phyloP scores from a whole-genome alignment of 345 rosid species.

The Populus simonii region DNA sequence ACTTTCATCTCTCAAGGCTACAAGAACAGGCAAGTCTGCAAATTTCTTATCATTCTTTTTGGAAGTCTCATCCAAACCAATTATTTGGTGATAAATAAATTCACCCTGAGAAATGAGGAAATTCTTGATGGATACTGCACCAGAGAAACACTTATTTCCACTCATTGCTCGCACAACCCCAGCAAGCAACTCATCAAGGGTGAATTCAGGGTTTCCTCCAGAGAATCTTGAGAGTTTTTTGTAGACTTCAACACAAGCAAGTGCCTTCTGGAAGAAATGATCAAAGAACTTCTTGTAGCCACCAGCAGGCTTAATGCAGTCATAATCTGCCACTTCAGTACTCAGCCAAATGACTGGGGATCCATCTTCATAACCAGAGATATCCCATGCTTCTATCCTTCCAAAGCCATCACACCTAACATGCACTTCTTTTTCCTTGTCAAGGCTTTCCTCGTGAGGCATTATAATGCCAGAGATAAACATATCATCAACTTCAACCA shows the following conservation, averaged over 20 bases:
- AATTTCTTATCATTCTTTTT: constrained; percentile 19
- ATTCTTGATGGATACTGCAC: constrained; percentile 19
- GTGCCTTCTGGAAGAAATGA: constrained; percentile 26
- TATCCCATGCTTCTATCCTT: constrained; percentile 26
- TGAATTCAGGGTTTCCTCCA: constrained; percentile 24
- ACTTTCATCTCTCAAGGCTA: constrained; percentile 21
- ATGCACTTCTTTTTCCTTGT: constrained; percentile 15
- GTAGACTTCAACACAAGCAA: constrained; percentile 20
- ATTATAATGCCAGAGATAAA: constrained; percentile 25
- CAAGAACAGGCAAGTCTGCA: constrained; percentile 19
- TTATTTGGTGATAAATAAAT: constrained; percentile 26
- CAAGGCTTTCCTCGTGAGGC: constrained; percentile 17
- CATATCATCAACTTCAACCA: constrained; percentile 26
- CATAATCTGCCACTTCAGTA: constrained; percentile 28
- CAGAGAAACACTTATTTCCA: constrained; percentile 20
- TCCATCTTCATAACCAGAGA: constrained; percentile 34
- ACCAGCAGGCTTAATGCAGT: constrained; percentile 25
- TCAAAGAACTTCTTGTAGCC: constrained; percentile 20
- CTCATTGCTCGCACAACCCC: constrained; percentile 33
- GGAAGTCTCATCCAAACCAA: constrained; percentile 24
- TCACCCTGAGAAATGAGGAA: constrained; percentile 31
- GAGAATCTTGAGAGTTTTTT: constrained; percentile 25
- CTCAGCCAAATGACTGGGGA: constrained; percentile 30
- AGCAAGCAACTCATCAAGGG: constrained; percentile 33
- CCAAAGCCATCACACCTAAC: constrained; percentile 32